phyloP scores from a whole-genome alignment of 208 protist genomes.

The Acanthamoeba healyi region DNA sequence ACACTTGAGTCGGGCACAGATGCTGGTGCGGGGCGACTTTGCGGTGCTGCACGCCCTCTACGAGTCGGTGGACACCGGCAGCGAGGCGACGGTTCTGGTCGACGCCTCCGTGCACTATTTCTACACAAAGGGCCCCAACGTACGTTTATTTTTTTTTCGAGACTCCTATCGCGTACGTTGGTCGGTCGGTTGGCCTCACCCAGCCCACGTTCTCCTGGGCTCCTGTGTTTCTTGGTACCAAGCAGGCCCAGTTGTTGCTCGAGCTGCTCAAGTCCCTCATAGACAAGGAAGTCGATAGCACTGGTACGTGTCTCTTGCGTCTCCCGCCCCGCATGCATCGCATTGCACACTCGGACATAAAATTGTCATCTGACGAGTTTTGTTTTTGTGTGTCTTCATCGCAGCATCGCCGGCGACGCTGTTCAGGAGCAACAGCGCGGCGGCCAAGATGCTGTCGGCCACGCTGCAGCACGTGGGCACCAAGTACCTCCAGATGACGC shows the following conservation, averaged over 20 bases:
- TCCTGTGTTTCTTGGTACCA: neutral
- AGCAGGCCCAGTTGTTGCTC: conserved; percentile 47
- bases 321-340: neutral
- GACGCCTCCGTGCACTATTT: conserved; percentile 61
- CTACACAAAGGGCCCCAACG: conserved; percentile 59
- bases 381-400: too few relatives aligned
- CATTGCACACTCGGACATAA: neutral
- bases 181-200: too few relatives aligned
- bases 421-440: conserved; percentile 82
- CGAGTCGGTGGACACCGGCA: conserved; percentile 41
- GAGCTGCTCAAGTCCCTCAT: conserved; percentile 73
- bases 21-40: conserved; percentile 69
- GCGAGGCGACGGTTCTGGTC: conserved; percentile 56
- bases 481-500: conserved; percentile 62
- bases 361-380: neutral
- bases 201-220: too few relatives aligned
- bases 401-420: conserved; percentile 76
- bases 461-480: conserved; percentile 67
- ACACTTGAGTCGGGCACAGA: neutral
- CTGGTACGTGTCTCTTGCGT: neutral
- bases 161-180: too few relatives aligned
- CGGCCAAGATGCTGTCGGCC: conserved; percentile 77
- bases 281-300: conserved; percentile 53
- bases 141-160: neutral
- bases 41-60: conserved; percentile 50